phyloP scores from a whole-genome alignment of 805 yeast species.

The Grigorovia yakushimaensis region DNA sequence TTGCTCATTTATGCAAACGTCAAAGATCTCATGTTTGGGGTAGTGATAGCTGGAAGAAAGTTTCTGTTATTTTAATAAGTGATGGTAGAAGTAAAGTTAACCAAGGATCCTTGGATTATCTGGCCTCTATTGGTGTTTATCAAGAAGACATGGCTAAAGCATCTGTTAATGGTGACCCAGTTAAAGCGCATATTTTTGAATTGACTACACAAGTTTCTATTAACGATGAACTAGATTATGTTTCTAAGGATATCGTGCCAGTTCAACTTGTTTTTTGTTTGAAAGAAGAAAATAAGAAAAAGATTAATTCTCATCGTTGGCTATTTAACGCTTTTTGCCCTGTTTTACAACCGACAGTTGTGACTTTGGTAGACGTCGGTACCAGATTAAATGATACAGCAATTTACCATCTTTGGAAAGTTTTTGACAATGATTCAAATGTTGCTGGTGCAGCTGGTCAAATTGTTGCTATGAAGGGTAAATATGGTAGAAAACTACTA shows the following conservation, averaged over 20 bases:
- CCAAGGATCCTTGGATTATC: slow-evolving; percentile 73
- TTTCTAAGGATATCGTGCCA: slow-evolving; percentile 86
- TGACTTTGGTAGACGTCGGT: slow-evolving; percentile 90
- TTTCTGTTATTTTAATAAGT: slow-evolving; percentile 81
- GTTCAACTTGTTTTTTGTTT: slow-evolving; percentile 89
- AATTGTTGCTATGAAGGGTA: slow-evolving; percentile 90
- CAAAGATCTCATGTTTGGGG: slow-evolving; percentile 88
- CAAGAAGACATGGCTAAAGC: slow-evolving; percentile 97
- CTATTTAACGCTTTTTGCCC: slow-evolving; percentile 93
- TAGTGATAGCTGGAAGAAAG: slow-evolving; percentile 91
- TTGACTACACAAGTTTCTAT: slow-evolving; percentile 92
- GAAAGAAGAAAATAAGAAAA: slow-evolving; percentile 85
- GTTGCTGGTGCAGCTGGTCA: slow-evolving; percentile 99
- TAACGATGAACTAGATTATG: slow-evolving; percentile 80
- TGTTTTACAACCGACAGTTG: slow-evolving; percentile 80
- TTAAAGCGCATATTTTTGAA: slow-evolving; percentile 89
- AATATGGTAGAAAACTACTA: slow-evolving; percentile 65
- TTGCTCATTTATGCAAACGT: slow-evolving; percentile 78
- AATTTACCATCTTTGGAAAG: slow-evolving; percentile 91
- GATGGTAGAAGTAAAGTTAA: slow-evolving; percentile 90
- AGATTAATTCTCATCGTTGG: slow-evolving; percentile 97
- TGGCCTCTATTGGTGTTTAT: slow-evolving; percentile 92
- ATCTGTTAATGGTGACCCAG: slow-evolving; percentile 82
- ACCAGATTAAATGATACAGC: slow-evolving; percentile 88
- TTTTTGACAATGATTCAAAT: slow-evolving; percentile 89